A percentile compares a stretch with the other conserved stretches of the same genome.
Evolutionary conservation across 176 grass and related monocot genomes (phyloP).

Genomic region (Carex scoparia): DNA sequence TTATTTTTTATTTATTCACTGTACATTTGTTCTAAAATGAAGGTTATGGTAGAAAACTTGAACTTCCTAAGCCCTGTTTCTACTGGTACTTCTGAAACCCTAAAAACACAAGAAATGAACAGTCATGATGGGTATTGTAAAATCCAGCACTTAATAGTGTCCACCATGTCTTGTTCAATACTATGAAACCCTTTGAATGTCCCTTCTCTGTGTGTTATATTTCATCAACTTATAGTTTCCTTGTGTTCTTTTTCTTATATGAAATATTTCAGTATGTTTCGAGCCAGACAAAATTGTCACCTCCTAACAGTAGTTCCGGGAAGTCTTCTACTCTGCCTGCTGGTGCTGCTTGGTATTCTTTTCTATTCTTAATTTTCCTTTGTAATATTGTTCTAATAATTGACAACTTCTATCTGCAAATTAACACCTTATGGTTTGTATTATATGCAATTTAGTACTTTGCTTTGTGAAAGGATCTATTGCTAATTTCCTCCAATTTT

Average conservation of each 20-base stretch:
- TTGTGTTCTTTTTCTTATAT: slow-evolving; percentile 18
- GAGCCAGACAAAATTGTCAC: slow-evolving; percentile 56
- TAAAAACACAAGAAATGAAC: background rate
- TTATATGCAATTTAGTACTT: background rate
- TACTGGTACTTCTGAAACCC: background rate
- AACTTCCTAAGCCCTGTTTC: background rate
- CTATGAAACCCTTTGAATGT: background rate
- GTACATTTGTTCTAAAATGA: background rate
- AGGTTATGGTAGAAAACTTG: background rate
- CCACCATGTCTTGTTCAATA: background rate
- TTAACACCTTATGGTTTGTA: background rate
- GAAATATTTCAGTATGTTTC: slow-evolving; percentile 44
- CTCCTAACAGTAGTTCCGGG: slow-evolving; percentile 61
- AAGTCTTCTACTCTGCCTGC: slow-evolving; percentile 66
- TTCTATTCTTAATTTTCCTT: background rate
- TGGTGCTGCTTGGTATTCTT: slow-evolving; percentile 73
- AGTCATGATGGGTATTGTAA: background rate
- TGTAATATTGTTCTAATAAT: slow-evolving; percentile 10
- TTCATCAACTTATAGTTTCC: background rate
- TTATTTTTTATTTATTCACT: slow-evolving; percentile 9
- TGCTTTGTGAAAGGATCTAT: background rate
- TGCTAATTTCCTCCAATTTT: background rate
- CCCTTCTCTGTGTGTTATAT: background rate
- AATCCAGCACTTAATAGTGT: background rate
- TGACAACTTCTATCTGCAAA: slow-evolving; percentile 25